Conservation (phyloP, 345 rosid species). For the Linum usitatissimum region DNA sequence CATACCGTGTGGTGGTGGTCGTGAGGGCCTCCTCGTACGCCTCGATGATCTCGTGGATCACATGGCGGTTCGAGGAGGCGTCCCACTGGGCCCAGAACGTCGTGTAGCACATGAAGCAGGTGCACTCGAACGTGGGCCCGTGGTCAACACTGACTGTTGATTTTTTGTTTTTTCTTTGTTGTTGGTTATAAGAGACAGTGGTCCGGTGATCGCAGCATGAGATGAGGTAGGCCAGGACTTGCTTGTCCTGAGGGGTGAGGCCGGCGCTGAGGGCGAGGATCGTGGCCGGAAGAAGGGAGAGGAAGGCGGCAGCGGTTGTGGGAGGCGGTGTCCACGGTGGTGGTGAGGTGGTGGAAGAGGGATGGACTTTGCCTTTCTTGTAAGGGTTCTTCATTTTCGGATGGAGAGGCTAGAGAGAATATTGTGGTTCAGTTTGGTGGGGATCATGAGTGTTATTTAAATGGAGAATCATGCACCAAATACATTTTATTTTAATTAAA, state of each 20-base stretch:
- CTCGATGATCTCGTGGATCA: conserved; percentile 35
- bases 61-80: conserved; percentile 28
- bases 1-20: conserved; percentile 11
- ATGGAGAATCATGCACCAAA: too few species aligned
- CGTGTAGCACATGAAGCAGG: conserved; percentile 34
- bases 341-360: conserved; percentile 15
- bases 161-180: background rate
- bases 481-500: too few species aligned
- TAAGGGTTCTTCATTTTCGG: conserved; percentile 20
- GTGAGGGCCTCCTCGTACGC: conserved; percentile 22
- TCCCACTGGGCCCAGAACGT: conserved; percentile 40
- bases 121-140: conserved; percentile 23
- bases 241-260: conserved; percentile 29
- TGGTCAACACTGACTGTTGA: conserved; percentile 12
- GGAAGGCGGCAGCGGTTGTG: conserved; percentile 2
- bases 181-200: background rate
- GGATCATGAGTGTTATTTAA: too few species aligned
- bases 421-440: too few species aligned
- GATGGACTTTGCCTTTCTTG: conserved; percentile 28
- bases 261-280: conserved; percentile 23
- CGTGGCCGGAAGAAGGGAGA: conserved; percentile 31
- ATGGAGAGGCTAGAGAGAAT: too few species aligned
- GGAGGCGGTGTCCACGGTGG: conserved; percentile 14
- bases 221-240: conserved; percentile 37
- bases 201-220: conserved; percentile 14